Evolutionary conservation across 2,329 filamentous ascomycete species (phyloP).

Genomic region (Pseudocercospora pini-densiflorae): DNA sequence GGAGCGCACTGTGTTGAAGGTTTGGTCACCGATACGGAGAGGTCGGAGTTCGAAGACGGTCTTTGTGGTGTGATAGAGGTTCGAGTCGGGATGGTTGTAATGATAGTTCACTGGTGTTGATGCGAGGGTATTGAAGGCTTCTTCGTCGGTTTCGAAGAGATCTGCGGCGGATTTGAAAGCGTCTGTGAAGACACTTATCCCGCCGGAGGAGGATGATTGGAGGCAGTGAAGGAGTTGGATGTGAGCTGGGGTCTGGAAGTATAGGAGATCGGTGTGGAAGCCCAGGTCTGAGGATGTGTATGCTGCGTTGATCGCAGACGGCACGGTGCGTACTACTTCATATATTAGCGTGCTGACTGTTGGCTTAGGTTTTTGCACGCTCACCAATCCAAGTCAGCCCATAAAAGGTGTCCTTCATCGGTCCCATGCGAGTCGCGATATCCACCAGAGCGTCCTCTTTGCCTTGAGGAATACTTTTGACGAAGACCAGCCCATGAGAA

Average conservation of each 20-base stretch:
- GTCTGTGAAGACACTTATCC: conserved; percentile 86
- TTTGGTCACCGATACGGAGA: conserved; percentile 33
- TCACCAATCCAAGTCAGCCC: conserved; percentile 80
- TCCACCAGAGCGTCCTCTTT: conserved; percentile 56
- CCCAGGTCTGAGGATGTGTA: conserved; percentile 81
- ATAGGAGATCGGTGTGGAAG: conserved; percentile 92
- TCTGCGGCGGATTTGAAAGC: conserved; percentile 63
- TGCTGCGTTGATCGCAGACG: conserved; percentile 86
- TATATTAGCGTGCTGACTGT: too few species aligned
- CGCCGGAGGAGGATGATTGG: conserved; percentile 78
- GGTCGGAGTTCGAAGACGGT: conserved; percentile 33
- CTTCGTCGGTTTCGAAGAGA: conserved; percentile 29
- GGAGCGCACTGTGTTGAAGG: background rate
- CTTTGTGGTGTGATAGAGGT: too few species aligned
- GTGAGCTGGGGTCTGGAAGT: conserved; percentile 77
- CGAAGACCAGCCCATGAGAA: conserved; percentile 73
- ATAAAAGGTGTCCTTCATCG: conserved; percentile 86
- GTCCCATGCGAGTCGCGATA: conserved; percentile 75
- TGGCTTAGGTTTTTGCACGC: too few species aligned
- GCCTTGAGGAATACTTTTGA: conserved; percentile 71
- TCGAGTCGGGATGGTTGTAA: conserved; percentile 46
- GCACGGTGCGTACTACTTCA: conserved; percentile 66
- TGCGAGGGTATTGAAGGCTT: conserved; percentile 22
- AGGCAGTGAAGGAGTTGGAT: conserved; percentile 91
- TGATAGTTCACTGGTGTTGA: conserved; percentile 52